Percentiles rank a stretch among this genome's conserved stretches.
phyloP scores from a whole-genome alignment of 495 filamentous ascomycete species.

The Xylaria grammica region DNA sequence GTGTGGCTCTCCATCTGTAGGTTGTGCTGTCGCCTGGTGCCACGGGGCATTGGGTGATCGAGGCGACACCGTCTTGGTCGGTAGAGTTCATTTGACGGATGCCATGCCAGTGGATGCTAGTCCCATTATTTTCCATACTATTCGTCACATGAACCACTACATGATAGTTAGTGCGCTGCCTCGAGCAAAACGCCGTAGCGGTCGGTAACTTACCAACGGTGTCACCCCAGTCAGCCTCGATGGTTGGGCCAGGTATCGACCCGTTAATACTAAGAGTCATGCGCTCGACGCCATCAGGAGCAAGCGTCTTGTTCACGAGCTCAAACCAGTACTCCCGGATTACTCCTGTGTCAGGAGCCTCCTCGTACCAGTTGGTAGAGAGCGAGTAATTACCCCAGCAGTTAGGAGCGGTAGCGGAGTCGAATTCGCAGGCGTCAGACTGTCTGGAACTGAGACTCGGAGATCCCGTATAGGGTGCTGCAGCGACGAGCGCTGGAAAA shows the following conservation, averaged over 20 bases:
- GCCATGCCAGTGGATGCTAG: slow-evolving; percentile 62
- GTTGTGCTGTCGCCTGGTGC: slow-evolving; percentile 51
- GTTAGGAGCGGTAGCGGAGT: slow-evolving; percentile 25
- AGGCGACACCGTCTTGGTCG: slow-evolving; percentile 49
- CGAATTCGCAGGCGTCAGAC: slow-evolving; percentile 29
- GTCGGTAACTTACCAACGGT: slow-evolving; percentile 36
- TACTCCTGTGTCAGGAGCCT: slow-evolving; percentile 47
- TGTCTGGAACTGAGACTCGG: slow-evolving; percentile 11
- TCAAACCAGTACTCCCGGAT: slow-evolving; percentile 52
- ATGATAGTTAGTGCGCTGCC: slow-evolving; percentile 13
- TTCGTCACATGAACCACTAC: slow-evolving; percentile 35
- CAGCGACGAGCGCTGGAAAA: slow-evolving; percentile 18
- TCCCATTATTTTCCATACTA: slow-evolving; percentile 46
- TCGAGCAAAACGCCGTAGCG: not conserved
- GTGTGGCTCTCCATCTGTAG: slow-evolving; percentile 57
- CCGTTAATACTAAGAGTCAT: slow-evolving; percentile 51
- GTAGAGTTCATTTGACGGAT: slow-evolving; percentile 44
- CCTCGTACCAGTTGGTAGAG: slow-evolving; percentile 37
- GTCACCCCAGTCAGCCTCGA: slow-evolving; percentile 53
- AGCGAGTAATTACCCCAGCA: slow-evolving; percentile 38
- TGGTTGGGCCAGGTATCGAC: slow-evolving; percentile 48
- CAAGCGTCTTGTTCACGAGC: slow-evolving; percentile 47
- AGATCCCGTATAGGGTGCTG: slow-evolving; percentile 6
- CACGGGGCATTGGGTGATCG: slow-evolving; percentile 57
- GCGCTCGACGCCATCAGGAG: slow-evolving; percentile 56